Conservation (phyloP, 2,329 filamentous ascomycete genomes). For the Xylariales sp. region DNA sequence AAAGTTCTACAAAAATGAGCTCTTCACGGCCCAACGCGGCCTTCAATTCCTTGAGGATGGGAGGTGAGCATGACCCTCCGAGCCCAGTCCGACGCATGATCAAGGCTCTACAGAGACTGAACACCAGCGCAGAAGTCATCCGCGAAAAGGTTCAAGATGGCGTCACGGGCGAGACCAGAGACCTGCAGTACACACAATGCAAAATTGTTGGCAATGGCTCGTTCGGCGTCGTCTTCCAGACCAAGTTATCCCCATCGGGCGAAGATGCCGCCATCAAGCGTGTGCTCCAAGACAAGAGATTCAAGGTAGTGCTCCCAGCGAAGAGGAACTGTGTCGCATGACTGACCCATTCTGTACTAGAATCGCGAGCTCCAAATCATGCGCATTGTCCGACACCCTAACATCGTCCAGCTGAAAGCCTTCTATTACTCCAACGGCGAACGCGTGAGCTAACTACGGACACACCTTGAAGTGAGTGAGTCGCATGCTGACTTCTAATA, state of each 20-base stretch:
- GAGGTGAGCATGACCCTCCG: constrained; percentile 63
- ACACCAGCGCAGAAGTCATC: constrained; percentile 70
- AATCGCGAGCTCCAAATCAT: constrained; percentile 99
- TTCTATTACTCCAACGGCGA: constrained; percentile 99
- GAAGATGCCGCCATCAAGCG: constrained; percentile 99
- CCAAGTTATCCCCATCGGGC: constrained; percentile 93
- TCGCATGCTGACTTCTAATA: constrained; percentile 30
- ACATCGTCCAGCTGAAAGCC: constrained; percentile 97
- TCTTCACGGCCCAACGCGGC: constrained; percentile 76
- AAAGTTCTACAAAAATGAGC: constrained; percentile 61
- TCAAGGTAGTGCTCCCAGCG: constrained; percentile 67
- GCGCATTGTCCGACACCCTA: constrained; percentile 97
- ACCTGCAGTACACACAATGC: constrained; percentile 97
- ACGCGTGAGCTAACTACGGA: constrained; percentile 59
- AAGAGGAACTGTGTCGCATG: neutral
- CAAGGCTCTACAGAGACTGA: constrained; percentile 13
- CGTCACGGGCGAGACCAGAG: constrained; percentile 90
- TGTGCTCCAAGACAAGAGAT: constrained; percentile 97
- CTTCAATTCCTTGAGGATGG: constrained; percentile 83
- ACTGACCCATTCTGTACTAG: constrained; percentile 40
- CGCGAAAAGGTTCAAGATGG: constrained; percentile 99
- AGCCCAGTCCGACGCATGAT: constrained; percentile 9
- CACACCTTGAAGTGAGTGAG: neutral
- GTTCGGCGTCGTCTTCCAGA: constrained; percentile 98
- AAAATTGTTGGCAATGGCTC: constrained; percentile 99